A percentile compares a stretch with the other conserved stretches of the same genome.
These are phyloP conservation scores for Kazachstania taianensis DNA, from an alignment of 805 yeast species.

Conservation along the genomic window DNA sequence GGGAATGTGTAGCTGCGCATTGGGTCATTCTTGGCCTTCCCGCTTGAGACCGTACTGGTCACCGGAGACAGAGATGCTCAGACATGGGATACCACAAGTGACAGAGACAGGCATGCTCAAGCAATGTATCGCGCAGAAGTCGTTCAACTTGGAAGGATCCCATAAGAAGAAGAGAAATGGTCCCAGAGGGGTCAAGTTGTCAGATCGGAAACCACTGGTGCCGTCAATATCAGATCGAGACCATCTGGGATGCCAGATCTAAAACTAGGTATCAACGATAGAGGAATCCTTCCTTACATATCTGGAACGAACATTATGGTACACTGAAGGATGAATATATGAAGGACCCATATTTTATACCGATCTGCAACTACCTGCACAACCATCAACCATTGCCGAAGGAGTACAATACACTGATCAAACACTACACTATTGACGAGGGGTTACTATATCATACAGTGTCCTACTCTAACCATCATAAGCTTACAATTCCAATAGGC, in stretches of 20 bases:
- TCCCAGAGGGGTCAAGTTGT: conserved; percentile 73
- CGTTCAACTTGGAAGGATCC: conserved; percentile 58
- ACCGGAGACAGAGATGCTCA: conserved; percentile 99
- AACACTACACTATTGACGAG: not conserved
- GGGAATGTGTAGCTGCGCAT: too few species aligned
- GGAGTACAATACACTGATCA: too few species aligned
- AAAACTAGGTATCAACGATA: conserved; percentile 84
- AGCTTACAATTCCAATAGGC: not conserved
- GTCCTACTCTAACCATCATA: not conserved
- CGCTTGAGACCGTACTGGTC: too few species aligned
- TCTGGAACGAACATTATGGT: conserved; percentile 23
- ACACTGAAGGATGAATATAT: too few species aligned
- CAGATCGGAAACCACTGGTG: conserved; percentile 82
- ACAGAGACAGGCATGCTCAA: conserved; percentile 85
- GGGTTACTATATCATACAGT: not conserved
- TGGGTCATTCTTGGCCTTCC: too few species aligned
- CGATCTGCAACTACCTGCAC: too few species aligned
- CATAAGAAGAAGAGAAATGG: conserved; percentile 37
- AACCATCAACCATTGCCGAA: too few species aligned
- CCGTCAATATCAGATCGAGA: conserved; percentile 73
- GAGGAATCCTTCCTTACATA: conserved; percentile 52
- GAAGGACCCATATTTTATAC: too few species aligned
- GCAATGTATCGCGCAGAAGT: conserved; percentile 90
- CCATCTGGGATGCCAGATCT: conserved; percentile 96
- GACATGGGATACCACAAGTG: conserved; percentile 83